A percentile compares a stretch with the other conserved stretches of the same genome.
phyloP scores from a whole-genome alignment of 2,329 filamentous ascomycete genomes.

The Cladosporium halotolerans region DNA sequence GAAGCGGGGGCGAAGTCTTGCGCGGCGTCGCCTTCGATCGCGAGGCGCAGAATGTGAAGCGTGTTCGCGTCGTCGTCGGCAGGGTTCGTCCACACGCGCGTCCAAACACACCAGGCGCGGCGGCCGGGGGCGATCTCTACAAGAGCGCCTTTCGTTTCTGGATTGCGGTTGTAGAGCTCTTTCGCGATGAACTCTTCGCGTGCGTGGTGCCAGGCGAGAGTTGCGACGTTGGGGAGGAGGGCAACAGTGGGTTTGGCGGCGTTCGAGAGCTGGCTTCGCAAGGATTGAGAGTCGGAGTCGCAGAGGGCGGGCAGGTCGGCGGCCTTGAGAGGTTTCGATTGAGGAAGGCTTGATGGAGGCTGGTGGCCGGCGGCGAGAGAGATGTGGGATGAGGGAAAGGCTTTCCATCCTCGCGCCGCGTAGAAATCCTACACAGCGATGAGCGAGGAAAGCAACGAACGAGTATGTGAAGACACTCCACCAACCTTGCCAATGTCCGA shows the following conservation, averaged over 20 bases:
- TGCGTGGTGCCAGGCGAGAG: slow-evolving; percentile 69
- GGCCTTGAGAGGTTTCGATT: slow-evolving; percentile 43
- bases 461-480: not conserved
- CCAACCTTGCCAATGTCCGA: slow-evolving; percentile 71
- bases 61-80: slow-evolving; percentile 55
- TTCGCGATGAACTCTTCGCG: slow-evolving; percentile 72
- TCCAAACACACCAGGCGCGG: slow-evolving; percentile 71
- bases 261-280: slow-evolving; percentile 49
- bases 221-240: slow-evolving; percentile 60
- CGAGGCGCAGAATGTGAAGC: slow-evolving; percentile 63
- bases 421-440: slow-evolving; percentile 57
- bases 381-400: slow-evolving; percentile 67
- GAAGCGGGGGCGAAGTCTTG: slow-evolving; percentile 22
- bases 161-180: slow-evolving; percentile 53
- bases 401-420: slow-evolving; percentile 67
- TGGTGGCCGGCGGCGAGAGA: slow-evolving; percentile 46
- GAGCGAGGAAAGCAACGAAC: slow-evolving; percentile 1
- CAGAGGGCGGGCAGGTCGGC: slow-evolving; percentile 58
- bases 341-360: slow-evolving; percentile 12
- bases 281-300: slow-evolving; percentile 55
- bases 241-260: slow-evolving; percentile 48
- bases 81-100: slow-evolving; percentile 56
- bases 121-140: slow-evolving; percentile 45
- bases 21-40: slow-evolving; percentile 50
- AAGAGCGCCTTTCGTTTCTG: slow-evolving; percentile 64